Conservation (phyloP, 495 filamentous ascomycete genomes). For the Staphylotrichum longicolle region DNA sequence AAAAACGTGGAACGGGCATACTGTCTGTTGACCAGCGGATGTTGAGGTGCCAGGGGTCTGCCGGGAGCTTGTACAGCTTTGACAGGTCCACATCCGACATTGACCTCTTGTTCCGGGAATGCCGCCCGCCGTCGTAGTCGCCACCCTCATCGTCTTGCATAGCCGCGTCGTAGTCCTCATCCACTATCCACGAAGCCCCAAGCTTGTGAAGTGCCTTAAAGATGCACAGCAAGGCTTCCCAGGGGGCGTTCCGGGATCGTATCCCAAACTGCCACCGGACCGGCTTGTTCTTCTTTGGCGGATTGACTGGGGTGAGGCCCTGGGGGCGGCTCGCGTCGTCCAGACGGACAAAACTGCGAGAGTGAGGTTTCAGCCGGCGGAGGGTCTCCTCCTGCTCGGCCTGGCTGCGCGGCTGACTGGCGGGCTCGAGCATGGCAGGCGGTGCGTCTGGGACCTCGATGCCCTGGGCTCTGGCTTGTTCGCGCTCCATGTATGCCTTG, state of each 20-base stretch:
- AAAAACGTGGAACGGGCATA: constrained; percentile 37
- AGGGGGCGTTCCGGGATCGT: constrained; percentile 84
- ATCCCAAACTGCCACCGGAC: constrained; percentile 98
- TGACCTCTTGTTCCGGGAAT: constrained; percentile 21
- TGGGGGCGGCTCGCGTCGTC: constrained; percentile 65
- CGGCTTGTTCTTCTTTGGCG: constrained; percentile 62
- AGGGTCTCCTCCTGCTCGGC: constrained; percentile 75
- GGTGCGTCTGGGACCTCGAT: constrained; percentile 39
- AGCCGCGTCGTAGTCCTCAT: constrained; percentile 52
- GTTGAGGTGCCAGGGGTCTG: constrained; percentile 93
- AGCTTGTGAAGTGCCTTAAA: constrained; percentile 86
- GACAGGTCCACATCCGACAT: constrained; percentile 34
- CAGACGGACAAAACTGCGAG: constrained; percentile 57
- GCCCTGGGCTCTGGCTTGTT: constrained; percentile 47
- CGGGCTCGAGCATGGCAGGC: constrained; percentile 47
- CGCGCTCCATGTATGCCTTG: constrained; percentile 78
- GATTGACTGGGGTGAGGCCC: constrained; percentile 56
- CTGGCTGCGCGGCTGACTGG: constrained; percentile 54
- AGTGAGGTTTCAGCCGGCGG: constrained; percentile 76
- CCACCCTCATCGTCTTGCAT: constrained; percentile 31
- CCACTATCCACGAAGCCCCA: constrained; percentile 76
- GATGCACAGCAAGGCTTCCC: constrained; percentile 89
- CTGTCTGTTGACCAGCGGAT: constrained; percentile 82
- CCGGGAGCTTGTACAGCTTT: constrained; percentile 68
- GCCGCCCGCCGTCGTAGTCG: constrained; percentile 23